Percentiles rank a stretch among this genome's conserved stretches.
Evolutionary conservation across 805 yeast genomes (phyloP).

Genomic region (Maudiozyma saulgeensis): DNA sequence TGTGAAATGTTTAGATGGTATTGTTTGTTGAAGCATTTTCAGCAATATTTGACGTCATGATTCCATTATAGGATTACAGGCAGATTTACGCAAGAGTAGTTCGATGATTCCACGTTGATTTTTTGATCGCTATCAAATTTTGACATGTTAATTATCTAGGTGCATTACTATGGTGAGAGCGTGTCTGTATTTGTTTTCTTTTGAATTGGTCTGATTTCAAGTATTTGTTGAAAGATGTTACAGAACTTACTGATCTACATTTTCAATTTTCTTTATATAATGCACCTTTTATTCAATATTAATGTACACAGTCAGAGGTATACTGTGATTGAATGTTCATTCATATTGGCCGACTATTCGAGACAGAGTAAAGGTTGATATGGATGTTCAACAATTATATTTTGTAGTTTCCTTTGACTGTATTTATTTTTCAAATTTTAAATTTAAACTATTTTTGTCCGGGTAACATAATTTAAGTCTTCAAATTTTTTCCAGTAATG

Average conservation of each 20-base stretch:
- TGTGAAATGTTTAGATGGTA: background rate
- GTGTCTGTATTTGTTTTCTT: background rate
- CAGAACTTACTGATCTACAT: background rate
- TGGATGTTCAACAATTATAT: background rate
- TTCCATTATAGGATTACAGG: background rate
- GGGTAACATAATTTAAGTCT: background rate
- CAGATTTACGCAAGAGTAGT: constrained; percentile 1
- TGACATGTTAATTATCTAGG: background rate
- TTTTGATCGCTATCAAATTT: background rate
- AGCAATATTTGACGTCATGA: background rate
- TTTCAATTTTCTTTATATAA: background rate
- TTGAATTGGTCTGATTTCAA: background rate
- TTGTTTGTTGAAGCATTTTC: constrained; percentile 3
- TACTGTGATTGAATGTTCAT: background rate
- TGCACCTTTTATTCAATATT: constrained; percentile 1
- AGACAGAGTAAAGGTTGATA: background rate
- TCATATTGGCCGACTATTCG: background rate
- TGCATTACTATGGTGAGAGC: constrained; percentile 2
- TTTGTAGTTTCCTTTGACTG: background rate
- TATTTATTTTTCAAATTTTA: too few relatives aligned
- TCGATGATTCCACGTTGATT: background rate
- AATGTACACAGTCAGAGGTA: background rate
- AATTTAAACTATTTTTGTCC: background rate
- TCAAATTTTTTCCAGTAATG: too few relatives aligned
- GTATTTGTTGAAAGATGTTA: background rate